Conservation (phyloP, 192 early-diverging fungal genomes). For the Chytriomyces confervae region DNA sequence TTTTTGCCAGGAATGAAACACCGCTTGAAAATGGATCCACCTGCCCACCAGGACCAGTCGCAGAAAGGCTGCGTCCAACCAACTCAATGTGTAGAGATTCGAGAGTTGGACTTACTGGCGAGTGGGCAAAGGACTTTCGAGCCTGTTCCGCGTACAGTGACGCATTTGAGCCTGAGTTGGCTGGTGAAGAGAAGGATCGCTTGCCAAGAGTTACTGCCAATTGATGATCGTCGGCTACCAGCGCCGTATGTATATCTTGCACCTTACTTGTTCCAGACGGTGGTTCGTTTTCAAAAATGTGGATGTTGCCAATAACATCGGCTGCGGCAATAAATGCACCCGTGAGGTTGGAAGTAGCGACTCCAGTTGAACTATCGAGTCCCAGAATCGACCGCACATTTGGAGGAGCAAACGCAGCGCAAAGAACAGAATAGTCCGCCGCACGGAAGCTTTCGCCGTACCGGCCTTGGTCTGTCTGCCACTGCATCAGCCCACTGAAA, state of each 20-base stretch:
- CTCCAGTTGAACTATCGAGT: not conserved
- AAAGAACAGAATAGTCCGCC: constrained; percentile 7
- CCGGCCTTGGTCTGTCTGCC: constrained; percentile 21
- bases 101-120: constrained; percentile 12
- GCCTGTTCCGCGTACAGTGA: not conserved
- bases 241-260: not conserved
- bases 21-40: constrained; percentile 4
- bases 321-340: constrained; percentile 23
- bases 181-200: not conserved
- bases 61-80: not conserved
- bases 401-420: constrained; percentile 22
- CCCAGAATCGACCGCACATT: constrained; percentile 16
- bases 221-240: not conserved
- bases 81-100: not conserved
- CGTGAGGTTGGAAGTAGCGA: not conserved
- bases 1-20: constrained; percentile 24
- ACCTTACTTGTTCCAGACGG: not conserved
- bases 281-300: constrained; percentile 28
- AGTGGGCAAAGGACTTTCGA: not conserved
- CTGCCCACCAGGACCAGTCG: not conserved
- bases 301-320: constrained; percentile 30
- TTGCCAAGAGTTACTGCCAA: not conserved
- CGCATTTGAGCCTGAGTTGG: not conserved
- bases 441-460: constrained; percentile 17
- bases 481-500: constrained; percentile 33